phyloP scores from a whole-genome alignment of 2,329 filamentous ascomycete genomes.

The Trichoderma guizhouense region DNA sequence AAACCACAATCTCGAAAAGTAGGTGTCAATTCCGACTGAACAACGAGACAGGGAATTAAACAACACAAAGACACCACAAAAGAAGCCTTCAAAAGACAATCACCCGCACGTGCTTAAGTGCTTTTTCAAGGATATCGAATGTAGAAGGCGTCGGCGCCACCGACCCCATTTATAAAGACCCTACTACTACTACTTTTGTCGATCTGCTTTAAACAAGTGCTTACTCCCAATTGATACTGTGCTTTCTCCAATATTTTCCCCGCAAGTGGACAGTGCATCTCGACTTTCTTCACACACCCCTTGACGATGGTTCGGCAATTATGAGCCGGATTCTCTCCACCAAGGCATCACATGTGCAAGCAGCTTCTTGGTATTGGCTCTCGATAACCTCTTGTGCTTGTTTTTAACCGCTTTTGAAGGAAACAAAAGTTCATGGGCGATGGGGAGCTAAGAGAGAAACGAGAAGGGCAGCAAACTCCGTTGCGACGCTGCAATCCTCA shows the following conservation, averaged over 20 bases:
- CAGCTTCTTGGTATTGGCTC: slow-evolving; percentile 9
- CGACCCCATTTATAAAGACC: neutral
- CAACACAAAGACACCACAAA: neutral
- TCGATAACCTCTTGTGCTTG: neutral
- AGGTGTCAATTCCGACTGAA: neutral
- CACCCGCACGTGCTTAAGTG: neutral
- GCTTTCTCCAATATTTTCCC: accelerated
- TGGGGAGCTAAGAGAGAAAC: neutral
- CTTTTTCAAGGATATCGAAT: neutral
- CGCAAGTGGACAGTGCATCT: neutral
- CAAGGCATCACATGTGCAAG: slow-evolving; percentile 11
- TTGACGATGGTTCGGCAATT: neutral
- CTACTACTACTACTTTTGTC: neutral
- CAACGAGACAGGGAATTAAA: neutral
- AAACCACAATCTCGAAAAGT: neutral
- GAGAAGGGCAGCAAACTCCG: neutral
- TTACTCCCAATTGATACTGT: neutral
- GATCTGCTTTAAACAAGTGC: neutral
- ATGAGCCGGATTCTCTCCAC: slow-evolving; percentile 15
- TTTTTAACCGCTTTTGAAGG: neutral
- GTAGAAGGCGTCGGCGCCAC: neutral
- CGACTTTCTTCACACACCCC: neutral
- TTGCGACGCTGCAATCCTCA: neutral
- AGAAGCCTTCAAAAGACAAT: neutral
- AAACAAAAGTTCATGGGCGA: neutral